phyloP scores from a whole-genome alignment of 2,329 filamentous ascomycete species.

The Xylariaceae sp. region DNA sequence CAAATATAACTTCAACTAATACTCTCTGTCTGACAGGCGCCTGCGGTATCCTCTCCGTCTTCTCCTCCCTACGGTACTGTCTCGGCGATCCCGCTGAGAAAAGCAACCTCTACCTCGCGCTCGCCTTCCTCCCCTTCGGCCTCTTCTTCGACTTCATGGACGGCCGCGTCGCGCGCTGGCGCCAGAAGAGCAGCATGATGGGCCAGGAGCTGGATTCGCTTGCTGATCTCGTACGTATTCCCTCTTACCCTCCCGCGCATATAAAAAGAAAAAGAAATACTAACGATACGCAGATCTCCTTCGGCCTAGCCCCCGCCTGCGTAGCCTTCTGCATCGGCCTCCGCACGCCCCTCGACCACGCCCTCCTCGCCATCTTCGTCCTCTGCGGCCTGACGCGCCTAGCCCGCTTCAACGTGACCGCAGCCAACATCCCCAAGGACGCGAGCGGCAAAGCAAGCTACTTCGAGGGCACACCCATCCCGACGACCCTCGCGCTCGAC shows the following conservation, averaged over 20 bases:
- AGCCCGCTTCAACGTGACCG: constrained; percentile 96
- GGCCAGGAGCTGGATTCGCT: constrained; percentile 95
- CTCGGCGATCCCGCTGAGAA: constrained; percentile 62
- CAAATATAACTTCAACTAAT: background rate
- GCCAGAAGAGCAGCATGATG: constrained; percentile 96
- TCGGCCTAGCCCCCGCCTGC: constrained; percentile 83
- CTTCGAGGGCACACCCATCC: constrained; percentile 96
- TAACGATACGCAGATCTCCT: constrained; percentile 65
- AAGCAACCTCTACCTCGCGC: constrained; percentile 71
- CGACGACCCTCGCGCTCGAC: constrained; percentile 77
- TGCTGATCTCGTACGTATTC: constrained; percentile 72
- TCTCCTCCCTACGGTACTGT: constrained; percentile 91
- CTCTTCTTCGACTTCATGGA: constrained; percentile 98
- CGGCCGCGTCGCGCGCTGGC: constrained; percentile 92
- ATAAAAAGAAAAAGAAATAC: no score
- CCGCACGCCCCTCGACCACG: constrained; percentile 75
- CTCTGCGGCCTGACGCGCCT: constrained; percentile 90
- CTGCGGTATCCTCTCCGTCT: constrained; percentile 90
- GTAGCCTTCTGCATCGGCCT: constrained; percentile 86
- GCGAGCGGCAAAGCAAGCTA: constrained; percentile 85
- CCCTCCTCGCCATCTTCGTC: constrained; percentile 80
- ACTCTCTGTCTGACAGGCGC: no score
- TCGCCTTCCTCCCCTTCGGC: constrained; percentile 84
- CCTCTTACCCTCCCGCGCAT: background rate
- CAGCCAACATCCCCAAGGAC: constrained; percentile 84